These are phyloP conservation scores for Heterobasidion irregulare DNA, from an alignment of 1,284 basidiomycete genomes.

Conservation along the genomic window DNA sequence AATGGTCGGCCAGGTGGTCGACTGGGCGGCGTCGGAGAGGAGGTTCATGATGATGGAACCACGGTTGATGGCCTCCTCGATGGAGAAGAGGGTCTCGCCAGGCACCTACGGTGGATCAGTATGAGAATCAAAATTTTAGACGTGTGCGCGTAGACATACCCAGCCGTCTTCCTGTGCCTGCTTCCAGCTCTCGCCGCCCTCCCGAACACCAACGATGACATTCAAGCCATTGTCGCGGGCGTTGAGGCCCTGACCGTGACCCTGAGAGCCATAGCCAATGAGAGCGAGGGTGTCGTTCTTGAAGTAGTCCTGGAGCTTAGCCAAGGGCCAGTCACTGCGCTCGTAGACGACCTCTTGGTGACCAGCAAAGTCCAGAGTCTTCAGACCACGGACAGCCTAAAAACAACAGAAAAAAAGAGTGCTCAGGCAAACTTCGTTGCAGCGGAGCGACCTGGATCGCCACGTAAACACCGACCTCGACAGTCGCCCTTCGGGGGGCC, in stretches of 20 bases:
- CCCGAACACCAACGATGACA: conserved; percentile 97
- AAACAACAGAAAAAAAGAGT: background rate
- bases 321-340: conserved; percentile 95
- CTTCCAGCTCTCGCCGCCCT: conserved; percentile 94
- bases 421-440: conserved; percentile 24
- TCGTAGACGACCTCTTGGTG: conserved; percentile 96
- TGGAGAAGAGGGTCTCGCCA: conserved; percentile 96
- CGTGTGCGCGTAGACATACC: conserved; percentile 39
- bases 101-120: conserved; percentile 53
- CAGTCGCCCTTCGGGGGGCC: conserved; percentile 25
- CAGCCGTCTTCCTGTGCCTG: conserved; percentile 96
- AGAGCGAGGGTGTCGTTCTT: conserved; percentile 99
- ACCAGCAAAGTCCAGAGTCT: conserved; percentile 98
- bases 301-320: conserved; percentile 98
- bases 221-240: conserved; percentile 99
- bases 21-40: conserved; percentile 97
- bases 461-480: conserved; percentile 8
- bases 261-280: conserved; percentile 99
- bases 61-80: conserved; percentile 93
- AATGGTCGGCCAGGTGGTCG: conserved; percentile 85
- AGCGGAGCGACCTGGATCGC: background rate
- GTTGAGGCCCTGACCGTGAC: conserved; percentile 97
- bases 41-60: conserved; percentile 99
- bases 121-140: background rate
- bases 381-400: conserved; percentile 68